A percentile compares a stretch with the other conserved stretches of the same genome.
Evolutionary conservation across 257 asterid species (phyloP).

Genomic region (Fraxinus pennsylvanica): DNA sequence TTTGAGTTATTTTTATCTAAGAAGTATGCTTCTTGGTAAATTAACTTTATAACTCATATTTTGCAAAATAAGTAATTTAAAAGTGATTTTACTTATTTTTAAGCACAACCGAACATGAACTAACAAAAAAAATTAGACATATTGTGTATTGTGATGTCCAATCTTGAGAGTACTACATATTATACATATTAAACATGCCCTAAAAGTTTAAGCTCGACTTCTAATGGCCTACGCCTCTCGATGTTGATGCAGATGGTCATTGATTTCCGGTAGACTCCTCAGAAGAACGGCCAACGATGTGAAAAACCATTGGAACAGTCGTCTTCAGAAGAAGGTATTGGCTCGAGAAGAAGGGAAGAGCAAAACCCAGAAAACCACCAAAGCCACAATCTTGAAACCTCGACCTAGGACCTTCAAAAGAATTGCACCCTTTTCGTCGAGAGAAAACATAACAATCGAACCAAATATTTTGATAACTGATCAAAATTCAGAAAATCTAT

Average conservation of each 20-base stretch:
- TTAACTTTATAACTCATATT: too few species aligned
- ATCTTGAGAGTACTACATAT: too few species aligned
- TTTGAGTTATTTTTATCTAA: too few species aligned
- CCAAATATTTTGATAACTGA: not conserved
- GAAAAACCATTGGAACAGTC: constrained; percentile 41
- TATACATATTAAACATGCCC: too few species aligned
- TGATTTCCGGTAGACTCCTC: constrained; percentile 38
- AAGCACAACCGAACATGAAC: too few species aligned
- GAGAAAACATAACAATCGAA: not conserved
- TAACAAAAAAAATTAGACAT: too few species aligned
- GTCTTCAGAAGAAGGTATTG: constrained; percentile 4
- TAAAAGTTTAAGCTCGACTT: too few species aligned
- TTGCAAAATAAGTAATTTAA: too few species aligned
- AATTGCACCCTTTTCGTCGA: not conserved
- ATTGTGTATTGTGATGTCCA: too few species aligned
- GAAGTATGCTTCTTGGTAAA: too few species aligned
- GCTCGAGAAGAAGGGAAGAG: not conserved
- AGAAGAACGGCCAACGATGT: constrained; percentile 40
- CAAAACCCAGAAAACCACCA: not conserved
- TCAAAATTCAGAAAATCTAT: not conserved
- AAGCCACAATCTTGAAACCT: constrained; percentile 20
- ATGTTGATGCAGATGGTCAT: constrained; percentile 29
- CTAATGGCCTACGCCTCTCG: not conserved
- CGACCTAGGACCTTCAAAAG: constrained; percentile 28
- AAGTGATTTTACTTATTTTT: too few species aligned